These are phyloP conservation scores for Vigna trinervia DNA, from an alignment of 306 rosid species.

Conservation along the genomic window DNA sequence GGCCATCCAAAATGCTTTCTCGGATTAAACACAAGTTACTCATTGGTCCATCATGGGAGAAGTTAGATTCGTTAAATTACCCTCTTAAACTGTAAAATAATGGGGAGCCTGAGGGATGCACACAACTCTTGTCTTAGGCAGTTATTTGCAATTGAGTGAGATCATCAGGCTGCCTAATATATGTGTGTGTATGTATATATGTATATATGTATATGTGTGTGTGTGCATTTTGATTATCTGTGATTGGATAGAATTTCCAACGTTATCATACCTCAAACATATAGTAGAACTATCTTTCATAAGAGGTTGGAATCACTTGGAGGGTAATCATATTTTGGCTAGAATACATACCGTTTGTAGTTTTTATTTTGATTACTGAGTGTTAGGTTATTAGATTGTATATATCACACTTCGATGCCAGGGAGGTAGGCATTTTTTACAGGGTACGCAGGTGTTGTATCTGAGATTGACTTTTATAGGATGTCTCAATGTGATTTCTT, in stretches of 20 bases:
- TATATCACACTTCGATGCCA: no score
- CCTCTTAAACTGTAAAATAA: neutral
- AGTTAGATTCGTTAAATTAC: neutral
- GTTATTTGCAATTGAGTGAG: neutral
- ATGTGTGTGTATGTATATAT: no score
- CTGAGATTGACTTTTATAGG: neutral
- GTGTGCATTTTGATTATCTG: neutral
- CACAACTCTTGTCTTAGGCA: neutral
- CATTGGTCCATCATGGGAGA: neutral
- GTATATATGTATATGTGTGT: no score
- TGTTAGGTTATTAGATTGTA: no score
- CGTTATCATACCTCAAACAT: neutral
- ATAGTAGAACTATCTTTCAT: neutral
- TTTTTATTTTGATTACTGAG: neutral
- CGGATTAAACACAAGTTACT: neutral
- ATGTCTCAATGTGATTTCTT: neutral
- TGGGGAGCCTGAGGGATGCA: neutral
- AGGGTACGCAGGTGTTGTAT: conserved; percentile 3
- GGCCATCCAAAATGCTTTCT: neutral
- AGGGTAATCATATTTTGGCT: neutral
- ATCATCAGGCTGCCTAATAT: neutral
- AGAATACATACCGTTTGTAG: neutral
- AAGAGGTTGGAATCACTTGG: neutral
- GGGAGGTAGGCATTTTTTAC: neutral
- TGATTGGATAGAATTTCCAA: neutral